Evolutionary conservation across 1,284 basidiomycete genomes (phyloP), one percentile per base, ranked within the genome.

Genomic region (Pterulicium gracile): DNA sequence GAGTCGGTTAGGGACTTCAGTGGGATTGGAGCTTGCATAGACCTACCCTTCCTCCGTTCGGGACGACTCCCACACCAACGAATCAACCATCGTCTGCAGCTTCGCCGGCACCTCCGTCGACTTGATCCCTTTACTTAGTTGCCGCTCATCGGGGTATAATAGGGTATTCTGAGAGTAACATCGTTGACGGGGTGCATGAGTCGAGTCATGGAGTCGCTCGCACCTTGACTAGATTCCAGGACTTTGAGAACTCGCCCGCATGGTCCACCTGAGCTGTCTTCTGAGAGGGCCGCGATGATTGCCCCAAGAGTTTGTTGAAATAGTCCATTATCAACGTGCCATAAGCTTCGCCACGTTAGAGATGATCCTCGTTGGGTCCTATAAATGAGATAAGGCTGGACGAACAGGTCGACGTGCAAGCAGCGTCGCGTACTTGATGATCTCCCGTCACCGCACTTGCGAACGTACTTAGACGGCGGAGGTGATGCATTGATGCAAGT

Each of bases 11-110:
- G n/a, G n/a, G n/a, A n/a, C n/a, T n/a, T n/a, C n/a, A n/a, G n/a
- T n/a, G n/a, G n/a, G n/a, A n/a, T n/a, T n/a, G n/a, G n/a, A n/a
- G n/a, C n/a, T n/a, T n/a, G n/a, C n/a, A n/a, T n/a, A n/a, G n/a
- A 72, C 84, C 55, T 64, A 92, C 88, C 88, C 88, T 66, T 88
- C 86, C 56, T 92, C 88, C 15, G 75, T 78, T 51, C 81, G 72
- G 14, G 84, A 83, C 19, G 85, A 83, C 62, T 96, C 93, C 68
- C 81, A 80, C 14, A 95, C 88, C 40, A 97, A 71, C 2, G 87
- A 74, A 61, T 94, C 88, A 2, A 92, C 85, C 70, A 97, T 83
- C n/a, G 80, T 77, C 57, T 81, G 76, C 14, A 97, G 68, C 50
- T 81, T 77, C 3, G 63, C 67, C 5, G 92, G 89, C 0, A 95